Conservation (phyloP, 257 asterid species). For the Solanum rostratum region DNA sequence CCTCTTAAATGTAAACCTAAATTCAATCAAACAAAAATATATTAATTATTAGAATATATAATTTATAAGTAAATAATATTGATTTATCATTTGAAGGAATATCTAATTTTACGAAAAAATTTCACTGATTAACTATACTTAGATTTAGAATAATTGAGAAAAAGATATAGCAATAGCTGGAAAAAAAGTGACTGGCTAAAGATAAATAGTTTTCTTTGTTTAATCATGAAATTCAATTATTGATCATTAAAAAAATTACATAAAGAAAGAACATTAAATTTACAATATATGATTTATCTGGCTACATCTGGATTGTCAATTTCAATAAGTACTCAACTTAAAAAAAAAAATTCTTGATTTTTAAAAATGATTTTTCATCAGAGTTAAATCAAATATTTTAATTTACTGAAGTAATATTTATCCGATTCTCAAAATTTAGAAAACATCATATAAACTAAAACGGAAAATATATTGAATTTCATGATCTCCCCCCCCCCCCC, state of each 20-base stretch:
- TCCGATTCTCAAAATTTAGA: too few species aligned
- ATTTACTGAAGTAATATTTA: too few species aligned
- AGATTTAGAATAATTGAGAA: background rate
- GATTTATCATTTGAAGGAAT: background rate
- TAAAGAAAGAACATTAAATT: background rate
- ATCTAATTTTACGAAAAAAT: background rate
- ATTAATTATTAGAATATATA: background rate
- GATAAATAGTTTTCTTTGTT: background rate
- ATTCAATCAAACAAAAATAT: background rate
- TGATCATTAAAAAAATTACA: background rate
- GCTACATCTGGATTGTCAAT: background rate
- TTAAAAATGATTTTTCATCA: background rate
- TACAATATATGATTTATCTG: background rate
- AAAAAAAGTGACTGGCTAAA: too few species aligned
- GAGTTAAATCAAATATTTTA: too few species aligned
- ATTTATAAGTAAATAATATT: background rate
- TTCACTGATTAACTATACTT: background rate
- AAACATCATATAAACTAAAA: too few species aligned
- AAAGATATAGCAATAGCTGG: too few species aligned
- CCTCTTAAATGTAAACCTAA: conserved; percentile 79
- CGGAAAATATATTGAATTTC: too few species aligned
- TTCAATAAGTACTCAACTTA: background rate
- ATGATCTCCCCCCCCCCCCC: too few species aligned
- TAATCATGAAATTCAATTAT: too few species aligned
- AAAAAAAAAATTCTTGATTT: background rate